Percentiles rank a stretch among this genome's conserved stretches.
phyloP scores from a whole-genome alignment of 106 monocot species.

The Apostasia ramifera region DNA sequence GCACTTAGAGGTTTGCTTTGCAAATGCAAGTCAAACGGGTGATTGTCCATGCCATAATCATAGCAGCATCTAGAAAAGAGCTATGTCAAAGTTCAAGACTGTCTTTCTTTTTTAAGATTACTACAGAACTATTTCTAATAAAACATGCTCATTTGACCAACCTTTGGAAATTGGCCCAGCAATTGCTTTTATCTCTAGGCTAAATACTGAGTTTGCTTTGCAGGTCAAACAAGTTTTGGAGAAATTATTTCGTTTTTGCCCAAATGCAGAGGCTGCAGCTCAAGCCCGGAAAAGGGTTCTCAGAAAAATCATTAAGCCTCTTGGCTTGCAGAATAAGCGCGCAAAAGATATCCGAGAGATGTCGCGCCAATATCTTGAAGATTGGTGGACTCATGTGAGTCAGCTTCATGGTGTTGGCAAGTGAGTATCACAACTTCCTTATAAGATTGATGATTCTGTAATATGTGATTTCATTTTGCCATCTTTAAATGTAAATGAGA shows the following conservation, averaged over 20 bases:
- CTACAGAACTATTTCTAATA: no score
- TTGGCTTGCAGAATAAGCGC: slow-evolving; percentile 36
- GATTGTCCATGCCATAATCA: no score
- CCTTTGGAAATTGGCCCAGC: no score
- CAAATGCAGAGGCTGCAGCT: slow-evolving; percentile 21
- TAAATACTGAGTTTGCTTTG: not conserved
- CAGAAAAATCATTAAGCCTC: slow-evolving; percentile 6
- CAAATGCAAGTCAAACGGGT: no score
- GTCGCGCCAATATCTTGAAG: slow-evolving; percentile 22
- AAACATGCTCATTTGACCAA: no score
- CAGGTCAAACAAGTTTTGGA: slow-evolving; percentile 23
- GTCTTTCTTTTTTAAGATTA: no score
- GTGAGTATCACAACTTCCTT: slow-evolving; percentile 14
- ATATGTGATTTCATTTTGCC: not conserved
- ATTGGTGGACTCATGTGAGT: slow-evolving; percentile 52
- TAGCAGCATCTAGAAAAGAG: no score
- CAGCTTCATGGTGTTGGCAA: slow-evolving; percentile 56
- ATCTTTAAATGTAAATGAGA: not conserved
- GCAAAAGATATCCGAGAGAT: slow-evolving; percentile 26
- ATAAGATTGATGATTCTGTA: not conserved
- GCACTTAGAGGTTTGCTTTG: no score
- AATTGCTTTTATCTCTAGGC: no score
- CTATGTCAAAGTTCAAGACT: no score
- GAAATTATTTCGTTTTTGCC: slow-evolving; percentile 20
- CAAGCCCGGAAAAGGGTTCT: slow-evolving; percentile 14